Evolutionary conservation across 768 basidiomycete species (phyloP).

Genomic region (Leccinum boreale): DNA sequence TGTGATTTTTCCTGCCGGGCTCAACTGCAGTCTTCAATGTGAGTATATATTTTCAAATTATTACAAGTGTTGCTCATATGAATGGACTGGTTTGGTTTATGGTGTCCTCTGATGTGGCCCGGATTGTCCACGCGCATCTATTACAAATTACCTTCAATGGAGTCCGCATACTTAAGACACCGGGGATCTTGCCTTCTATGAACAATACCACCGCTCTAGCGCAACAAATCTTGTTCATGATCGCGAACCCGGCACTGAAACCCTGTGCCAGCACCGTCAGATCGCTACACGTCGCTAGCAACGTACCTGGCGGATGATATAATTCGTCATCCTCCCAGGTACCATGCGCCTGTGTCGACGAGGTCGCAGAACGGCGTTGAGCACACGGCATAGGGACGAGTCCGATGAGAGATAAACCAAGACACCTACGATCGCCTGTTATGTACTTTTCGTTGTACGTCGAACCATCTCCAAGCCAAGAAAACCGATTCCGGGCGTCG

Average conservation of each 20-base stretch:
- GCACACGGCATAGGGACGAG: slow-evolving; percentile 37
- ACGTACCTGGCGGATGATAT: slow-evolving; percentile 12
- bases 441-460: slow-evolving; percentile 50
- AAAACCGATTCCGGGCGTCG: slow-evolving; percentile 50
- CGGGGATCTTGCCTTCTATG: no score
- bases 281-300: background rate
- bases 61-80: no score
- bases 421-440: slow-evolving; percentile 34
- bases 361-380: background rate
- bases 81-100: no score
- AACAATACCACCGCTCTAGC: no score
- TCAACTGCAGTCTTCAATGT: no score
- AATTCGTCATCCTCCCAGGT: slow-evolving; percentile 8
- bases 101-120: no score
- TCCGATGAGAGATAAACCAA: slow-evolving; percentile 29
- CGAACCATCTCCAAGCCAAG: slow-evolving; percentile 59
- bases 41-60: no score
- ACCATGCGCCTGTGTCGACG: slow-evolving; percentile 7
- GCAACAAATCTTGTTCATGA: no score
- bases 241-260: background rate
- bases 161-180: no score
- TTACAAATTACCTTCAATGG: no score
- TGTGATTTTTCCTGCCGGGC: no score
- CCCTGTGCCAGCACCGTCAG: background rate
- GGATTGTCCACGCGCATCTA: no score